A percentile compares a stretch with the other conserved stretches of the same genome.
Evolutionary conservation across 345 rosid genomes (phyloP).

Genomic region (Kernera saxatilis): DNA sequence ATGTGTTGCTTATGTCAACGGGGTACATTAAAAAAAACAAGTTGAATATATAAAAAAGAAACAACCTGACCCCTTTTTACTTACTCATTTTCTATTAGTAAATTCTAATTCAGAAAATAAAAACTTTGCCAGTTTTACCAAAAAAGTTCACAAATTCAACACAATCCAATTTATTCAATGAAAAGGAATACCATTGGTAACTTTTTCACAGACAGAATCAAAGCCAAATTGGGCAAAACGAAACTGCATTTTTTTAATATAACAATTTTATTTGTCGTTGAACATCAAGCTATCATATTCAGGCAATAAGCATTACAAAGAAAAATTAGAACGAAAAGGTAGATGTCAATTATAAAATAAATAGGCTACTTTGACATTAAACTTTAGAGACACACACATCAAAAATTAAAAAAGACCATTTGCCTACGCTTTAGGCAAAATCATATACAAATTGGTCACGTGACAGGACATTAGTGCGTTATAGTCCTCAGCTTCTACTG

Average conservation of each 20-base stretch:
- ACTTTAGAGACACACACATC: neutral
- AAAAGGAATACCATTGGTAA: neutral
- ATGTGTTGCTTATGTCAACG: no score
- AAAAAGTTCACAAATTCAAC: neutral
- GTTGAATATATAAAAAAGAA: neutral
- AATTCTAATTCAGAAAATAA: neutral
- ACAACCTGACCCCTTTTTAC: no score
- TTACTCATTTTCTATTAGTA: no score
- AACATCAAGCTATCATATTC: neutral
- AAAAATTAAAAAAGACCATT: neutral
- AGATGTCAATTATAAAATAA: constrained; percentile 2
- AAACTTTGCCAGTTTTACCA: neutral
- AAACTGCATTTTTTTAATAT: neutral
- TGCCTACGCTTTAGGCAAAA: constrained; percentile 18
- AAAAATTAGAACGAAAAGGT: neutral
- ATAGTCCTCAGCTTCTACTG: neutral
- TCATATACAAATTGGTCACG: neutral
- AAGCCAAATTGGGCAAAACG: neutral
- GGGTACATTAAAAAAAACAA: no score
- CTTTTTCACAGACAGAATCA: neutral
- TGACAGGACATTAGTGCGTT: neutral
- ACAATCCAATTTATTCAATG: neutral
- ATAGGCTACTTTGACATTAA: neutral
- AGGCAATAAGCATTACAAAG: neutral
- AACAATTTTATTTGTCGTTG: no score